phyloP scores from a whole-genome alignment of 2,329 filamentous ascomycete genomes.

The Aspergillus niger region DNA sequence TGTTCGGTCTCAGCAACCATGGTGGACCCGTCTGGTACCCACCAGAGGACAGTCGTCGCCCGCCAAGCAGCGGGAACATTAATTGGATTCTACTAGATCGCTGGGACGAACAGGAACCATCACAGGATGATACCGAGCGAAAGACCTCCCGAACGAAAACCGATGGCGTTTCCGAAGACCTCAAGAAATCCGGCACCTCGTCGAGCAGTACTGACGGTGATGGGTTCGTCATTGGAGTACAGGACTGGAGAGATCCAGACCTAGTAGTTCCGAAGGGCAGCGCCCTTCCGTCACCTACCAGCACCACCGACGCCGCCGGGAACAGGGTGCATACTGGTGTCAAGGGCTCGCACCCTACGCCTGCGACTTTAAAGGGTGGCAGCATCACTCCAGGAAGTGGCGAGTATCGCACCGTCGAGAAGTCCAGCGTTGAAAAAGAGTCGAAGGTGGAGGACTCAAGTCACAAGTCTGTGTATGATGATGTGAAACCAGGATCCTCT shows the following conservation, averaged over 20 bases:
- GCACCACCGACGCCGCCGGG: conserved; percentile 25
- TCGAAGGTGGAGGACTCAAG: neutral
- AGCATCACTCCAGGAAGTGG: conserved; percentile 73
- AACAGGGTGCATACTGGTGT: conserved; percentile 35
- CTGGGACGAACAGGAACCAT: conserved; percentile 57
- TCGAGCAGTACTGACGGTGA: conserved; percentile 51
- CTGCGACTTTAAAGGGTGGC: conserved; percentile 58
- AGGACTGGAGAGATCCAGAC: conserved; percentile 83
- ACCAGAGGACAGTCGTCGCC: conserved; percentile 59
- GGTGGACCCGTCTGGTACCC: conserved; percentile 25
- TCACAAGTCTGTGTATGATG: conserved; percentile 10
- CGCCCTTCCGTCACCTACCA: conserved; percentile 26
- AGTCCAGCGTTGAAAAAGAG: conserved; percentile 23
- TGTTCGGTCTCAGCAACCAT: conserved; percentile 45
- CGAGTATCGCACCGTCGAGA: conserved; percentile 60
- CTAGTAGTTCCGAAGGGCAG: conserved; percentile 54
- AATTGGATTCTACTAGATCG: conserved; percentile 73
- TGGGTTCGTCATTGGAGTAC: conserved; percentile 77
- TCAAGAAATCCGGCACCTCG: conserved; percentile 27
- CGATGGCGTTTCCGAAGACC: conserved; percentile 17
- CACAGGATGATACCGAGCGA: conserved; percentile 7
- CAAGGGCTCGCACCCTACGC: conserved; percentile 31
- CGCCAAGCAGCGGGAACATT: conserved; percentile 71
- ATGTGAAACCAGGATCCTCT: conserved; percentile 16
- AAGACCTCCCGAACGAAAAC: conserved; percentile 20